Base-by-base conservation (phyloP, 2,329 filamentous ascomycete genomes). In the Fusarium decemcellulare region DNA sequence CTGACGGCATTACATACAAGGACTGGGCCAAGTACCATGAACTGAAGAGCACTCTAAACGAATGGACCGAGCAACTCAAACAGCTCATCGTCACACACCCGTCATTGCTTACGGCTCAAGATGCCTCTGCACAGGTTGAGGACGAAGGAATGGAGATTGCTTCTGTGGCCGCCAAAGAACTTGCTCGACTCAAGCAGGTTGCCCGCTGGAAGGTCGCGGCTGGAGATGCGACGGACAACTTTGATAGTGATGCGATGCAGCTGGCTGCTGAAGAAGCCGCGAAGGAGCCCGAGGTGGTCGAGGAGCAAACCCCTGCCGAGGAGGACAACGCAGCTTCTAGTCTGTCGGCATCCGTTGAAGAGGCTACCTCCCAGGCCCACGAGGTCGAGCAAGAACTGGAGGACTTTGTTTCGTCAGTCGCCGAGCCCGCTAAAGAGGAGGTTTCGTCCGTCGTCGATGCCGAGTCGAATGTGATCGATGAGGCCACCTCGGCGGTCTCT, bases 21-120 rank as follows among this genome's bases (percentile, higher is more conserved):
- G 94, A 99, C 79, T 99, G 96, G 96, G 90, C 92, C 63, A 96
- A 95, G 78, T 99, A 97, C 77, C 94, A 98, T 78, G 90, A 93
- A 63, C 85, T 99, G 61, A 97, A 93, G 82, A 89, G 88, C 57
- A 91, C 92, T 12, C 93, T 98, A 55, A 91, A 92, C 50, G 90
- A 93, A 74, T 98, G 95, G 94, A 92, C 93, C 59, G 86, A 89
- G 37, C 93, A 97, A 72, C 90, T 99, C 50, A 91, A 93, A 77
- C 85, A 90, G 62, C 88, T 95, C 56, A 92, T 94, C 40, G 87
- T 92, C 63, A 87, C 89, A 5, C 93, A 98, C 76, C 88, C 92
- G 9, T 90, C 88, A 29, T 85, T 98, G 12, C 82, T 86, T 18
- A 83, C 89, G 58, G 92, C 93, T 16, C 90, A 92, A 74, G 85